Conservation (phyloP, 73 alveolate species). For the Tetrahymena thermophila region DNA sequence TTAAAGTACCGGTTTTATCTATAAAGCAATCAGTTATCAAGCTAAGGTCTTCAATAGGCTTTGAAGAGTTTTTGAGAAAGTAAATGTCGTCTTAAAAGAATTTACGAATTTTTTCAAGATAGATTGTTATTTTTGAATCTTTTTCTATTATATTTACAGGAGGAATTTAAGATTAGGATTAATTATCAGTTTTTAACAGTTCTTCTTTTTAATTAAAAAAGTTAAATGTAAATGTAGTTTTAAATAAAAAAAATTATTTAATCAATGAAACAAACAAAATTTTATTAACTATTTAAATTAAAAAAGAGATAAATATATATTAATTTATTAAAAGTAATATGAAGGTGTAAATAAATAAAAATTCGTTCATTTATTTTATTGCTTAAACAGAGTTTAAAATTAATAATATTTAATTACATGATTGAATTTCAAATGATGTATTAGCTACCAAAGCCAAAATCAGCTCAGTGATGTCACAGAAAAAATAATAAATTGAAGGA, state of each 20-base stretch:
- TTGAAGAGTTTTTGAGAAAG: neutral
- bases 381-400: neutral
- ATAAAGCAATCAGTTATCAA: neutral
- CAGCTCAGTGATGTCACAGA: neutral
- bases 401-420: neutral
- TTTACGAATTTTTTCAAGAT: neutral
- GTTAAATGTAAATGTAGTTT: too few relatives aligned
- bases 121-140: neutral
- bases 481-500: neutral
- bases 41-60: neutral
- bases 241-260: too few relatives aligned
- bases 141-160: neutral
- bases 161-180: neutral
- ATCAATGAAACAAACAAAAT: too few relatives aligned
- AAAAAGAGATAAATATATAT: neutral
- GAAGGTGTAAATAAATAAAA: too few relatives aligned
- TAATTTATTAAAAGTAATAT: too few relatives aligned
- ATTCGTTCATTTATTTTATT: neutral
- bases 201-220: neutral
- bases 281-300: too few relatives aligned
- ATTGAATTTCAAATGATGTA: neutral
- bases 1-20: neutral
- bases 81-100: neutral
- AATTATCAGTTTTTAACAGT: neutral
- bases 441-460: neutral